These are phyloP conservation scores for Saccharomycopsis lassenensis DNA, from an alignment of 805 yeast species.

Conservation along the genomic window DNA sequence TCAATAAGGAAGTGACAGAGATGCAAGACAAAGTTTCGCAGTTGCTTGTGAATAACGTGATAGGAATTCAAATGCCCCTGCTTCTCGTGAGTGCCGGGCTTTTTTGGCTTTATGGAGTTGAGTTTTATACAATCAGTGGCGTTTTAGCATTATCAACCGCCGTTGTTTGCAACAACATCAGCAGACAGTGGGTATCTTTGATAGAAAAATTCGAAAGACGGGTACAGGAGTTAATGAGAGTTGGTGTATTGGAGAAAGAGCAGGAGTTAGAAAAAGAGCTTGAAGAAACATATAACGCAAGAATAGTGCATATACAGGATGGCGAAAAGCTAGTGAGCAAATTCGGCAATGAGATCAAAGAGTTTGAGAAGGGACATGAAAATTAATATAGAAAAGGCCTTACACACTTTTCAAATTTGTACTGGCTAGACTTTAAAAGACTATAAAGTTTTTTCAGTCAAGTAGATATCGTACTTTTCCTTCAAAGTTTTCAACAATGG, in stretches of 20 bases:
- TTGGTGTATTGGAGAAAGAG: slow-evolving; percentile 7
- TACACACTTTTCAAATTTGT: too few relatives aligned
- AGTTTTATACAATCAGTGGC: slow-evolving; percentile 8
- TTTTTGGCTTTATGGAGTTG: slow-evolving; percentile 14
- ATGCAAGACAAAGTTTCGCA: slow-evolving; percentile 10
- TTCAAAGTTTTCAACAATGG: slow-evolving; percentile 87
- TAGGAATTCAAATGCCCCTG: slow-evolving; percentile 16
- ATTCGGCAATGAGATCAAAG: too few relatives aligned
- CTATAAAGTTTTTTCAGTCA: slow-evolving; percentile 69
- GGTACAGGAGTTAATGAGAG: slow-evolving; percentile 2
- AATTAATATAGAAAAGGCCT: too few relatives aligned
- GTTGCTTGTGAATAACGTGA: slow-evolving; percentile 9
- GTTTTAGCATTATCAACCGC: slow-evolving; percentile 11
- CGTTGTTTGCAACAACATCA: slow-evolving; percentile 11
- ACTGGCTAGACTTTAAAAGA: background rate
- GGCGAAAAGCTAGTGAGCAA: too few relatives aligned
- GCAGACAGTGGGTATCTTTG: slow-evolving; percentile 6
- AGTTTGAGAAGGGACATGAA: too few relatives aligned
- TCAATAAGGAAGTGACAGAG: too few relatives aligned
- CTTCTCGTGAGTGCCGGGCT: too few relatives aligned
- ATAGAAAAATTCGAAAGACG: slow-evolving; percentile 9
- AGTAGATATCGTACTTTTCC: slow-evolving; percentile 78
- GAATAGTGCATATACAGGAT: too few relatives aligned
- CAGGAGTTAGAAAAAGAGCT: slow-evolving; percentile 1
- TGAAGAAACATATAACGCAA: too few relatives aligned